Conservation (phyloP, 345 rosid species). For the Syzygium grande region DNA sequence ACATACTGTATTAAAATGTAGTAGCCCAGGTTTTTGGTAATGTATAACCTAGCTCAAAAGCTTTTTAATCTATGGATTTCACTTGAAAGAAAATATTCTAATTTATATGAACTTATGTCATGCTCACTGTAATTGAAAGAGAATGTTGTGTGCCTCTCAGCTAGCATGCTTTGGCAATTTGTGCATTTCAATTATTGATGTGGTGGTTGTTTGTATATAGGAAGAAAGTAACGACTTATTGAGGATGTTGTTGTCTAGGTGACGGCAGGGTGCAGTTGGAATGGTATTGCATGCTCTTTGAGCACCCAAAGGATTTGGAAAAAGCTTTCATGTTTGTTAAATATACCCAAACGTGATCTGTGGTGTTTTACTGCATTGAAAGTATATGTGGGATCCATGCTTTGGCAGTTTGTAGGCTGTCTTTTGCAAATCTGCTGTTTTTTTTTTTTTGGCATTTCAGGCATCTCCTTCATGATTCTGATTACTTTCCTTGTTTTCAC, state of each 20-base stretch:
- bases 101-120: no score
- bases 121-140: no score
- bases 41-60: no score
- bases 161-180: no score
- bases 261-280: neutral
- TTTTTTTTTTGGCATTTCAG: neutral
- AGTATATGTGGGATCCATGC: neutral
- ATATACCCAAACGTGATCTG: neutral
- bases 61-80: no score
- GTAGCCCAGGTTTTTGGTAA: no score
- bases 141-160: neutral
- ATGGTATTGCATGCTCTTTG: neutral
- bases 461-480: neutral
- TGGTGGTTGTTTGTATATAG: rapidly evolving
- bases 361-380: neutral
- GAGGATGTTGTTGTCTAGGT: neutral
- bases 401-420: neutral
- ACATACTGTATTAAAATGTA: neutral
- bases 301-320: neutral
- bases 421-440: neutral
- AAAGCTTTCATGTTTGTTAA: neutral
- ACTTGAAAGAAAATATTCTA: no score
- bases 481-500: neutral
- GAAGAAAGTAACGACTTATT: no score
- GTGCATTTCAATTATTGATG: no score